Base-by-base conservation (phyloP, 768 basidiomycete genomes). In the Gloeostereum incarnatum region DNA sequence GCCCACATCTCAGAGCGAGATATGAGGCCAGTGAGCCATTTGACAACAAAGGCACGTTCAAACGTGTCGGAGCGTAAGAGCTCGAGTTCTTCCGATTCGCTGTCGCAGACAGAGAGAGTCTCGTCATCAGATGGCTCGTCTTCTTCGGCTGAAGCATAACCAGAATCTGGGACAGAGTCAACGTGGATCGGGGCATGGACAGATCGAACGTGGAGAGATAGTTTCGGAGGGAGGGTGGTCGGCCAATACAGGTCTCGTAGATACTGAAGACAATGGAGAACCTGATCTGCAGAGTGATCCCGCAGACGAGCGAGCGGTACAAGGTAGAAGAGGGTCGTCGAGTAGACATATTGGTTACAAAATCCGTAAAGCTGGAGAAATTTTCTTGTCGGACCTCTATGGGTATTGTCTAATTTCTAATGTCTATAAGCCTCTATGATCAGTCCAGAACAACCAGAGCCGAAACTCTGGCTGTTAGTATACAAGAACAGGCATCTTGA, bases 81-180 rank as follows among this genome's bases (percentile, higher is more conserved):
- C 31, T 75, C 68, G 11, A 68, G 39, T 36, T 58, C 60, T 3
- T 58, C 48, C 22, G 34, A 39, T 14, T 57, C 48, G 2, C 52
- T 46, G 6, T 53, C 53, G 23, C 21, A 30, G 21, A 35, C 43
- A 13, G 45, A n/a, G 45, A 34, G 17, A 42, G 17, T 34, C 13
- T 43, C 43, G 5, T 56, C 60, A 1, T 55, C 54, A 2, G 59
- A 57, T 1, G 66, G 68, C 1, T 71, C 72, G 1, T 78, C 75
- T 35, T 75, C 78, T 36, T 78, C 78, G 18, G 77, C 80, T 27
- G 81, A 83, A 4, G 81, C 85, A 45, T 87, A 87, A 24, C 85
- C 85, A 8, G 83, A 86, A 56, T 88, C 83, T 1, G 77, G 76
- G 3, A 73, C 65, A 13, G 59, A 59, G 6, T 51, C 56, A 36